Conservation (phyloP, 208 protist genomes). For the Porcisia deanei region DNA sequence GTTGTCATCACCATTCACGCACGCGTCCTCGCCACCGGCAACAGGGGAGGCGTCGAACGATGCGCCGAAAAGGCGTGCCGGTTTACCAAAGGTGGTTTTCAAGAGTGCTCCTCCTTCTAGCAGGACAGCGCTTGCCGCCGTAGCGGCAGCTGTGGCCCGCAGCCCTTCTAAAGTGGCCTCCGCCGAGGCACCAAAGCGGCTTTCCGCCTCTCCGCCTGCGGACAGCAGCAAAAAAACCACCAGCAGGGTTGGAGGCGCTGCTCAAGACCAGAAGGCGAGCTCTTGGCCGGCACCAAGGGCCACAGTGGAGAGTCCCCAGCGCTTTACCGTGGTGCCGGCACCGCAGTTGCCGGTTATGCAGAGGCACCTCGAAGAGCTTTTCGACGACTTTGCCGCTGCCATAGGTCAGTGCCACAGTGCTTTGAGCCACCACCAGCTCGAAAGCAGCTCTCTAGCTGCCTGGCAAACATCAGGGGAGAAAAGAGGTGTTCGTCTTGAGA, state of each 20-base stretch:
- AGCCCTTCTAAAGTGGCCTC: neutral
- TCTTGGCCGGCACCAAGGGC: neutral
- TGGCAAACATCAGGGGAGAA: conserved; percentile 6
- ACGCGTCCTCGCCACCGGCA: neutral
- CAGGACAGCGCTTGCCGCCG: neutral
- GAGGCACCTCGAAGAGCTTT: conserved; percentile 10
- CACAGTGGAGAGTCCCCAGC: neutral
- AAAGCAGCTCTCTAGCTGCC: neutral
- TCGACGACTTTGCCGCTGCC: conserved; percentile 26
- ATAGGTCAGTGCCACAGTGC: conserved; percentile 23
- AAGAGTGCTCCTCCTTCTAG: neutral
- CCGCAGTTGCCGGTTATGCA: conserved; percentile 12
- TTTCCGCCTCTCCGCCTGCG: neutral
- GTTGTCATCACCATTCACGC: neutral
- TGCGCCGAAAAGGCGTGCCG: neutral
- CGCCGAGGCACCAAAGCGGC: neutral
- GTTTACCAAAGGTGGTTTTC: conserved; percentile 1
- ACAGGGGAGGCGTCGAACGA: neutral
- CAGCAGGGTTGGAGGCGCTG: neutral
- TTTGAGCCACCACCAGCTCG: conserved; percentile 11
- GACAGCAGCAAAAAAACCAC: neutral
- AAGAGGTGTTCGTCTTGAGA: neutral
- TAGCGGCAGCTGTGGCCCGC: neutral
- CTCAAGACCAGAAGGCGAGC: neutral
- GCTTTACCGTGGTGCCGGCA: neutral